phyloP scores from a whole-genome alignment of 768 basidiomycete species.

The Suillus subluteus region DNA sequence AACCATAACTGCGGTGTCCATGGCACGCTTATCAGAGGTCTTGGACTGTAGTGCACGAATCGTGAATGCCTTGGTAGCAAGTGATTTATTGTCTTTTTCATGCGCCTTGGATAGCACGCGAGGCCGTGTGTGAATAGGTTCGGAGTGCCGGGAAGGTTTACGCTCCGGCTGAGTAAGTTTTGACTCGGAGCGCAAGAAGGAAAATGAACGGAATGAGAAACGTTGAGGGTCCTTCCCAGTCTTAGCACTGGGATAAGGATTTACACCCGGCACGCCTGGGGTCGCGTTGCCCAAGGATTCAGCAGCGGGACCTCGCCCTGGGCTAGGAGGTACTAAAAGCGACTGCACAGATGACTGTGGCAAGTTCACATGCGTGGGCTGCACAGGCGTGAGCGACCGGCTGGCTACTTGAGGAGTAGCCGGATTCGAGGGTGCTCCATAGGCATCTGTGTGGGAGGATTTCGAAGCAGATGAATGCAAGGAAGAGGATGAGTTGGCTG shows the following conservation, averaged over 20 bases:
- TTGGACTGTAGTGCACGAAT: slow-evolving; percentile 32
- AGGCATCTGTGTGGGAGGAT: slow-evolving; percentile 29
- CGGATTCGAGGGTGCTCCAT: slow-evolving; percentile 14
- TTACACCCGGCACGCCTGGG: slow-evolving; percentile 15
- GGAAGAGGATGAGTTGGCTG: neutral
- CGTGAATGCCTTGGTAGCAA: slow-evolving; percentile 38
- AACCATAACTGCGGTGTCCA: slow-evolving; percentile 62
- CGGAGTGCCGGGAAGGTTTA: slow-evolving; percentile 24
- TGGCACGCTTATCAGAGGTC: slow-evolving; percentile 61
- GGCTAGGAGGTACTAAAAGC: slow-evolving; percentile 13
- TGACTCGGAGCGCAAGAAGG: slow-evolving; percentile 42
- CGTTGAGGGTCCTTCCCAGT: slow-evolving; percentile 39
- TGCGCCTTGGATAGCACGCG: slow-evolving; percentile 38
- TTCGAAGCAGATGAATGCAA: slow-evolving; percentile 20
- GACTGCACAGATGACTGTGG: slow-evolving; percentile 24
- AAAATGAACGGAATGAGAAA: slow-evolving; percentile 52
- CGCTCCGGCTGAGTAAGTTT: slow-evolving; percentile 36
- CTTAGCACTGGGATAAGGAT: slow-evolving; percentile 9
- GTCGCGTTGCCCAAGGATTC: slow-evolving; percentile 17
- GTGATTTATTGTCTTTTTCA: slow-evolving; percentile 45
- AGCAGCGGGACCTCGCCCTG: slow-evolving; percentile 7
- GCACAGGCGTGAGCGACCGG: slow-evolving; percentile 7
- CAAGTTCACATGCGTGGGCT: slow-evolving; percentile 13
- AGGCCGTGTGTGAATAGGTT: slow-evolving; percentile 15
- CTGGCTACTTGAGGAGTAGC: slow-evolving; percentile 6